Evolutionary conservation across 2,329 filamentous ascomycete genomes (phyloP), one percentile per base, ranked within the genome.

Genomic region (Nemania sp.): DNA sequence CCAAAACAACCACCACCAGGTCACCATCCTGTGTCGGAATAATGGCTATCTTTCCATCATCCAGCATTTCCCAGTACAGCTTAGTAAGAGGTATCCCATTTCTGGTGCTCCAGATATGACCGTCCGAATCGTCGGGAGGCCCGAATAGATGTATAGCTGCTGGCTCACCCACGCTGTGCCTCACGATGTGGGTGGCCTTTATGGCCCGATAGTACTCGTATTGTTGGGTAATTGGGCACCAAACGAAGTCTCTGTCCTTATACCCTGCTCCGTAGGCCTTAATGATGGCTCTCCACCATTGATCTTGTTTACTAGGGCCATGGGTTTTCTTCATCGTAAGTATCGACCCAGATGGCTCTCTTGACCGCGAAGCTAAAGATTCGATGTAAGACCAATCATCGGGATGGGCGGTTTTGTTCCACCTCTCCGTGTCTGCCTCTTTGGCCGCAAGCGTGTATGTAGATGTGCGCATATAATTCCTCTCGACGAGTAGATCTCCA

Each of bases 41-140:
- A 44, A 57, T 57, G 17, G 50, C 50, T 40, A 57, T 50, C 30
- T 33, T 36, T 3, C 41, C 55, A 23, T 56, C 49, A 41, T 49
- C 39, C n/a, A 52, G 49, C 43, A 52, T 31, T 37, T 23, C 11
- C 34, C 41, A 22, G 36, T 56, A 56, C 11, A 20, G 15, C 22
- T 3, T 20, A 33, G 20, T 19, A 15, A 56, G 5, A 37, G 34
- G 30, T 37, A 56, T 56, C 22, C 49, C 49, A 37, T 52, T 55
- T 26, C 39, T 43, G 14, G 36, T 12, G 34, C 43, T 56, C 53
- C 49, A 41, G 19, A 56, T 47, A 45, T 56, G 49, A 17, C 53
- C 49, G 22, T 39, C 28, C 24, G 40, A 33, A 41, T 42, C 28
- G 34, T 56, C 33, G 44, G 26, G 22, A 37, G 43, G 37, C 31